These are phyloP conservation scores for Candida pini DNA, from an alignment of 805 yeast genomes.

Conservation along the genomic window DNA sequence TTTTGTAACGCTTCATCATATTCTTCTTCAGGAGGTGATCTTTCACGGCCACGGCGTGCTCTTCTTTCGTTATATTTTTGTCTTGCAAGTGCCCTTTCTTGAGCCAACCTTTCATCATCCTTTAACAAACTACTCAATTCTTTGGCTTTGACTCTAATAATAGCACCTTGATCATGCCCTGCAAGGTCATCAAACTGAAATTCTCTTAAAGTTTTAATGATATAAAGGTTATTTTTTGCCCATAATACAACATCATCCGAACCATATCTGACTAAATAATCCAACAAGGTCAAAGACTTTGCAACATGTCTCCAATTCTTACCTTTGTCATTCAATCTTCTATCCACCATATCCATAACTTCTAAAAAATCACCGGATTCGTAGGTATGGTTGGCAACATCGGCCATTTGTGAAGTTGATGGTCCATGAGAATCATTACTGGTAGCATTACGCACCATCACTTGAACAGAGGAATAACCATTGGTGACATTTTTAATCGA, in stretches of 20 bases:
- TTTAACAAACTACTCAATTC: conserved; percentile 74
- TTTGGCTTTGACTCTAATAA: conserved; percentile 83
- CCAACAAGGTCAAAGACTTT: conserved; percentile 84
- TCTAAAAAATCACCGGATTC: conserved; percentile 73
- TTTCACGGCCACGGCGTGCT: conserved; percentile 28
- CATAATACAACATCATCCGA: conserved; percentile 85
- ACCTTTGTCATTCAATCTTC: conserved; percentile 90
- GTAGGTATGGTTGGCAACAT: conserved; percentile 68
- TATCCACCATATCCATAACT: conserved; percentile 90
- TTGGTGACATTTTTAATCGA: conserved; percentile 83
- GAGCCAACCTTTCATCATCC: conserved; percentile 75
- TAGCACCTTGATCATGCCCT: conserved; percentile 82
- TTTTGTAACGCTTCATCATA: conserved; percentile 71
- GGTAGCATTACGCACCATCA: conserved; percentile 87
- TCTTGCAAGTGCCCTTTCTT: conserved; percentile 50
- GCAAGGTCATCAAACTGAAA: conserved; percentile 76
- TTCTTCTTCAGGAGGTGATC: conserved; percentile 32
- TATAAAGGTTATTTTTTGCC: conserved; percentile 84
- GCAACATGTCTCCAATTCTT: conserved; percentile 97
- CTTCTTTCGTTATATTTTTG: conserved; percentile 25
- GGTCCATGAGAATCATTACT: conserved; percentile 86
- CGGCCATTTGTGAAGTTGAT: conserved; percentile 75
- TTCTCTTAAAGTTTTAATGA: conserved; percentile 85
- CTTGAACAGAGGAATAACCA: conserved; percentile 84
- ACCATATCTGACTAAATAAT: conserved; percentile 79